A percentile compares a stretch with the other conserved stretches of the same genome.
Conservation (phyloP, 73 alveolate genomes). For the Vitrella brassicaformis region DNA sequence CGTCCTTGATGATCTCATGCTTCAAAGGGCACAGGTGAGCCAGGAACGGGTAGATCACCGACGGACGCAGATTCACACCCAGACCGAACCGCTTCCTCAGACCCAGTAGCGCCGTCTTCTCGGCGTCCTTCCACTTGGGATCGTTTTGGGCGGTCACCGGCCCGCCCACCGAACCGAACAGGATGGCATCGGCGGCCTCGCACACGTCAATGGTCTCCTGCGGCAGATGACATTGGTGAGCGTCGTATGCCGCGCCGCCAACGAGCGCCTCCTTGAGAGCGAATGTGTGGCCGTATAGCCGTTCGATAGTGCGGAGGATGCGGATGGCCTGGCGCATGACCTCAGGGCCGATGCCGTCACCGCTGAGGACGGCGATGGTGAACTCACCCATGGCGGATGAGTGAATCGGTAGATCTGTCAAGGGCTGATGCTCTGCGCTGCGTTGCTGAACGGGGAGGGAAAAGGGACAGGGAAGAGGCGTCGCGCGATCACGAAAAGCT, state of each 20-base stretch:
- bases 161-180: conserved; percentile 40
- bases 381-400: neutral
- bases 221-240: neutral
- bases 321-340: conserved; percentile 19
- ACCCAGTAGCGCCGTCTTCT: conserved; percentile 29
- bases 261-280: neutral
- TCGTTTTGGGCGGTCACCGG: conserved; percentile 2
- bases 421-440: too few relatives aligned
- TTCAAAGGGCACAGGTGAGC: conserved; percentile 32
- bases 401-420: too few relatives aligned
- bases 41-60: conserved; percentile 29
- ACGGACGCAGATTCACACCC: conserved; percentile 27
- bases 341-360: conserved; percentile 37
- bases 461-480: too few relatives aligned
- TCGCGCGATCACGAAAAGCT: too few relatives aligned
- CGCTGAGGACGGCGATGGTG: conserved; percentile 25
- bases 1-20: conserved; percentile 26
- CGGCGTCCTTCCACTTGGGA: conserved; percentile 37
- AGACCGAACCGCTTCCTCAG: conserved; percentile 30
- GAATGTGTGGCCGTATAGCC: neutral
- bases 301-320: neutral
- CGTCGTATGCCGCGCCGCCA: neutral
- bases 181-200: conserved; percentile 14
- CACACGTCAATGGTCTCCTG: neutral
- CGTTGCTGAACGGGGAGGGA: too few relatives aligned